A percentile compares a stretch with the other conserved stretches of the same genome.
These are phyloP conservation scores for Mycena maculata DNA, from an alignment of 768 basidiomycete species.

Conservation along the genomic window DNA sequence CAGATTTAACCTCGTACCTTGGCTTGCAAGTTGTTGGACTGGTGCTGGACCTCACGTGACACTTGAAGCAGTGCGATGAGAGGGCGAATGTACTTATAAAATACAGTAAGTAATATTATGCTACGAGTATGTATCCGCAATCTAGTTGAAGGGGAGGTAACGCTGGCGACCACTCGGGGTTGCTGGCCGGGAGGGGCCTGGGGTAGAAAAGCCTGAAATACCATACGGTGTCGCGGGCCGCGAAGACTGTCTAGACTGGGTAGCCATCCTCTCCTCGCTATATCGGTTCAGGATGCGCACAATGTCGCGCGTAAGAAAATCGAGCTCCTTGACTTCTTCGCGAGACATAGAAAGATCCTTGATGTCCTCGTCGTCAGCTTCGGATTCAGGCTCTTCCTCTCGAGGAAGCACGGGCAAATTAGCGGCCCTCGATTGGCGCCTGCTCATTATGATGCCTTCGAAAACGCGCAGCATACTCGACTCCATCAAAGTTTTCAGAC, in stretches of 20 bases:
- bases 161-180: slow-evolving; percentile 64
- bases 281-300: slow-evolving; percentile 80
- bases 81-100: slow-evolving; percentile 24
- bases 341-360: slow-evolving; percentile 66
- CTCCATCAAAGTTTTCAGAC: slow-evolving; percentile 84
- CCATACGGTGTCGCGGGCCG: slow-evolving; percentile 74
- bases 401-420: slow-evolving; percentile 51
- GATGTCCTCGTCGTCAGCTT: slow-evolving; percentile 58
- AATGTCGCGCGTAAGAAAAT: slow-evolving; percentile 77
- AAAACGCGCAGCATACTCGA: slow-evolving; percentile 90
- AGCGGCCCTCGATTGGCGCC: slow-evolving; percentile 47
- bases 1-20: too few relatives aligned
- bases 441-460: slow-evolving; percentile 76
- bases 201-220: slow-evolving; percentile 75
- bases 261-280: slow-evolving; percentile 69
- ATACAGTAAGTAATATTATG: slow-evolving; percentile 30
- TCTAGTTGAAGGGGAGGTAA: slow-evolving; percentile 32
- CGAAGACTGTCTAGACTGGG: slow-evolving; percentile 70
- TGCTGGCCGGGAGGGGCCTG: slow-evolving; percentile 68
- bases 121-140: slow-evolving; percentile 2
- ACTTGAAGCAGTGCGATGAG: slow-evolving; percentile 18
- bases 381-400: slow-evolving; percentile 67
- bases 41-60: too few relatives aligned
- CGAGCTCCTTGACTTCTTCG: slow-evolving; percentile 82
- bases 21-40: too few relatives aligned